Conservation (phyloP, 257 asterid species). For the Penstemon davidsonii region DNA sequence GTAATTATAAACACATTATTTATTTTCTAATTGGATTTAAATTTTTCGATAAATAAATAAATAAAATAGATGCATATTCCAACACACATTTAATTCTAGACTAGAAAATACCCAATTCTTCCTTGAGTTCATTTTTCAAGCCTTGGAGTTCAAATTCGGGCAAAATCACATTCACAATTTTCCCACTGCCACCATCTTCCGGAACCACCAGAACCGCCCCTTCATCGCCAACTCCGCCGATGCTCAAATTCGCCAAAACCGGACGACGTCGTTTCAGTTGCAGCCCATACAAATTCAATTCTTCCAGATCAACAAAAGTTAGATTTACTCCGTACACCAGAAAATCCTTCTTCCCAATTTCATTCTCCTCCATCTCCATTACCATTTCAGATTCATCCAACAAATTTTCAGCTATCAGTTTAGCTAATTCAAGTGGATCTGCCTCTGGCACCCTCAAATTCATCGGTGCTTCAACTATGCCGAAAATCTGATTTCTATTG, state of each 20-base stretch:
- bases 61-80: too few relatives aligned
- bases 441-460: conserved; percentile 20
- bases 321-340: conserved; percentile 62
- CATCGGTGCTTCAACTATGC: conserved; percentile 39
- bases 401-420: conserved; percentile 33
- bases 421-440: conserved; percentile 36
- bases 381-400: conserved; percentile 44
- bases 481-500: conserved; percentile 39
- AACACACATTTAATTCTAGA: conserved; percentile 6
- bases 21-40: too few relatives aligned
- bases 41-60: too few relatives aligned
- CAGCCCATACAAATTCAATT: conserved; percentile 44
- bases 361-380: conserved; percentile 33
- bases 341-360: conserved; percentile 34
- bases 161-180: conserved; percentile 45
- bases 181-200: conserved; percentile 38
- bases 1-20: too few relatives aligned
- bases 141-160: conserved; percentile 42
- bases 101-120: conserved; percentile 41
- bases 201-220: conserved; percentile 62
- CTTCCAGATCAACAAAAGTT: conserved; percentile 59
- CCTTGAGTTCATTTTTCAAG: conserved; percentile 43
- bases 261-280: conserved; percentile 45
- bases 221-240: conserved; percentile 64
- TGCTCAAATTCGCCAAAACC: conserved; percentile 36